Percentiles rank a stretch among this genome's conserved stretches.
Evolutionary conservation across 768 basidiomycete species (phyloP).

Genomic region (Tephrocybe sp.): DNA sequence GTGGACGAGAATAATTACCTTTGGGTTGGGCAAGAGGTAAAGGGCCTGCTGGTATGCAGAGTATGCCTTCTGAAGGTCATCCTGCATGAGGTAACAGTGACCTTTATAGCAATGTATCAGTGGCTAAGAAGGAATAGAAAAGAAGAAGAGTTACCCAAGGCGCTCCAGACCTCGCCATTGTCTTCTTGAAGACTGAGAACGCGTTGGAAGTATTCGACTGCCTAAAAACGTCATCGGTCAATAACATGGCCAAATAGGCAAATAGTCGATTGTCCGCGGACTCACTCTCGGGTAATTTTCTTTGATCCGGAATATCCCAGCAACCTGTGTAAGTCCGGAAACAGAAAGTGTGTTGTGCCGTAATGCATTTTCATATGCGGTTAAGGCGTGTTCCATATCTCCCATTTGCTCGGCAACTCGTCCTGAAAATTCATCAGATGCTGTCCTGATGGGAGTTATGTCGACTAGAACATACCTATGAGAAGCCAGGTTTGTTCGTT

Average conservation of each 20-base stretch:
- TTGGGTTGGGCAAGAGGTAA: conserved; percentile 92
- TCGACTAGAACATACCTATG: conserved; percentile 55
- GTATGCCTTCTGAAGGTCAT: conserved; percentile 98
- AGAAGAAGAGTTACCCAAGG: conserved; percentile 60
- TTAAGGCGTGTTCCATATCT: conserved; percentile 88
- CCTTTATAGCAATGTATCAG: conserved; percentile 42
- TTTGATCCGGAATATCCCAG: conserved; percentile 94
- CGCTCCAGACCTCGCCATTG: conserved; percentile 99
- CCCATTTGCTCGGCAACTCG: conserved; percentile 94
- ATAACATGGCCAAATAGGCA: conserved; percentile 25
- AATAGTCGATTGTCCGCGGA: conserved; percentile 24
- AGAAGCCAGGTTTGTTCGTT: conserved; percentile 96
- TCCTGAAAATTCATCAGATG: conserved; percentile 47
- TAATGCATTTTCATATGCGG: conserved; percentile 92
- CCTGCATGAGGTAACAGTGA: conserved; percentile 98
- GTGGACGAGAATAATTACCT: conserved; percentile 45
- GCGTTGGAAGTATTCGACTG: conserved; percentile 95
- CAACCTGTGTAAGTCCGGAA: conserved; percentile 88
- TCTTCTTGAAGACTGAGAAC: conserved; percentile 89
- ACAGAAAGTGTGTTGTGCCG: conserved; percentile 93
- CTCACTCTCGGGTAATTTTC: conserved; percentile 95
- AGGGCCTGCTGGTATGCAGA: conserved; percentile 98
- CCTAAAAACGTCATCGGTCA: conserved; percentile 56
- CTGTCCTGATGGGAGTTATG: conserved; percentile 10
- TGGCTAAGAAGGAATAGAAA: conserved; percentile 15